These are phyloP conservation scores for Purshia tridentata DNA, from an alignment of 306 rosid genomes.

Conservation along the genomic window DNA sequence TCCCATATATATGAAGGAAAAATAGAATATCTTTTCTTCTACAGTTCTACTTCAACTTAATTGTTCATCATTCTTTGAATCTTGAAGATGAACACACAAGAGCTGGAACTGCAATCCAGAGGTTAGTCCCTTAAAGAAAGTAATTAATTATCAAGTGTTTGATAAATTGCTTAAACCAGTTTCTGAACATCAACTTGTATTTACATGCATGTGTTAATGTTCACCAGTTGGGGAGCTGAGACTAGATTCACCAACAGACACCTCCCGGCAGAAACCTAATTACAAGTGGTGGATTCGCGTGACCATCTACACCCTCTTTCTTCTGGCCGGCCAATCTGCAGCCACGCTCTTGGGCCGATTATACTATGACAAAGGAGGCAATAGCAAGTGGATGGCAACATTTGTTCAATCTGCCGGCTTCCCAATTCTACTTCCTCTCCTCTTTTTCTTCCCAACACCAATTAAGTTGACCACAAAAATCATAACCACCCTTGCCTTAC, in stretches of 20 bases:
- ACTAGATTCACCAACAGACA: constrained; percentile 13
- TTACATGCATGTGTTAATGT: not conserved
- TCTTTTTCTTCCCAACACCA: constrained; percentile 24
- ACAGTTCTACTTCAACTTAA: not conserved
- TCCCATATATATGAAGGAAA: not conserved
- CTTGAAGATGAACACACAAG: constrained; percentile 44
- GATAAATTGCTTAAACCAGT: not conserved
- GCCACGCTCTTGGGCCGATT: constrained; percentile 56
- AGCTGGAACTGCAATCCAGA: constrained; percentile 39
- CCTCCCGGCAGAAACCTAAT: constrained; percentile 9
- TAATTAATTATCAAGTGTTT: not conserved
- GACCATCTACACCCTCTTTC: constrained; percentile 37
- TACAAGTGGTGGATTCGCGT: constrained; percentile 56
- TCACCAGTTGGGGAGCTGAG: constrained; percentile 30
- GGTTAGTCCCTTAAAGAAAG: constrained; percentile 30
- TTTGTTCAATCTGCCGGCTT: constrained; percentile 70
- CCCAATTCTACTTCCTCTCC: constrained; percentile 52
- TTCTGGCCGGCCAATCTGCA: constrained; percentile 52
- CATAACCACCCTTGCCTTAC: constrained; percentile 9
- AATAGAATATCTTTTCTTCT: not conserved
- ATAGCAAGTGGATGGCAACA: constrained; percentile 72
- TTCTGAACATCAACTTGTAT: not conserved
- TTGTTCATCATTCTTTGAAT: not conserved
- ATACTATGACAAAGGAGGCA: constrained; percentile 63
- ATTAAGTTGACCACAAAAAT: constrained; percentile 16